A percentile compares a stretch with the other conserved stretches of the same genome.
phyloP scores from a whole-genome alignment of 352 stramenopile genomes.

The Phytopythium aichiense region DNA sequence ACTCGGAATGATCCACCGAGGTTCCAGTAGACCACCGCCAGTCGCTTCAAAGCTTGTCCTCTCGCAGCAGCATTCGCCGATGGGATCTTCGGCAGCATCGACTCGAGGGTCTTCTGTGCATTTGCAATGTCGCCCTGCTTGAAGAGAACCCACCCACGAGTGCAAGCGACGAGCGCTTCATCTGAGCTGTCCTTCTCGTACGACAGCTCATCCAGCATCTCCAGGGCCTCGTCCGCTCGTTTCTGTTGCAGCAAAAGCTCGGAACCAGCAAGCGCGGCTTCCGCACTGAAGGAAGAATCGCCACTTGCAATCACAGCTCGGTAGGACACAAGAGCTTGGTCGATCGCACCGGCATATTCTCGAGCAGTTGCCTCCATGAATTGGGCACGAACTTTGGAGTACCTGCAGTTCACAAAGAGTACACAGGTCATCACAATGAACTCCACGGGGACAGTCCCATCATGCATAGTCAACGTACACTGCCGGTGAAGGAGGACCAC shows the following conservation, averaged over 20 bases:
- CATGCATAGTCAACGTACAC: constrained; percentile 30
- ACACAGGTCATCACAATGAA: constrained; percentile 4
- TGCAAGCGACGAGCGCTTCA: constrained; percentile 17
- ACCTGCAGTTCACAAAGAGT: constrained; percentile 19
- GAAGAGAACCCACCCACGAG: constrained; percentile 50
- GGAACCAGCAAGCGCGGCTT: constrained; percentile 34
- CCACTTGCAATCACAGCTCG: constrained; percentile 18
- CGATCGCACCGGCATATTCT: constrained; percentile 41
- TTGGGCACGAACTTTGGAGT: constrained; percentile 43
- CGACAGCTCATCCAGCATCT: constrained; percentile 23
- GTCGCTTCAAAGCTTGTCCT: constrained; percentile 51
- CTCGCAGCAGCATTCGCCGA: constrained; percentile 12
- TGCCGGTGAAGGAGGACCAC: constrained; percentile 17
- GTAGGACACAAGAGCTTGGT: constrained; percentile 47
- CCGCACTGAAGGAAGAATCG: constrained; percentile 18
- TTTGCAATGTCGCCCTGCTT: constrained; percentile 29
- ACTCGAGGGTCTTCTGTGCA: constrained; percentile 35
- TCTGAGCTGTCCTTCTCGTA: constrained; percentile 16
- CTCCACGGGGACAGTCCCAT: neutral
- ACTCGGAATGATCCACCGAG: constrained; percentile 37
- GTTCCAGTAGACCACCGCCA: constrained; percentile 79
- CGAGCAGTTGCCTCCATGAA: constrained; percentile 55
- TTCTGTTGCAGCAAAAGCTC: constrained; percentile 42
- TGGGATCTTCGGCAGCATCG: constrained; percentile 25
- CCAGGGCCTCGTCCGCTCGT: constrained; percentile 25